These are phyloP conservation scores for Diaporthe vaccinii DNA, from an alignment of 2,329 filamentous ascomycete species.

Conservation along the genomic window DNA sequence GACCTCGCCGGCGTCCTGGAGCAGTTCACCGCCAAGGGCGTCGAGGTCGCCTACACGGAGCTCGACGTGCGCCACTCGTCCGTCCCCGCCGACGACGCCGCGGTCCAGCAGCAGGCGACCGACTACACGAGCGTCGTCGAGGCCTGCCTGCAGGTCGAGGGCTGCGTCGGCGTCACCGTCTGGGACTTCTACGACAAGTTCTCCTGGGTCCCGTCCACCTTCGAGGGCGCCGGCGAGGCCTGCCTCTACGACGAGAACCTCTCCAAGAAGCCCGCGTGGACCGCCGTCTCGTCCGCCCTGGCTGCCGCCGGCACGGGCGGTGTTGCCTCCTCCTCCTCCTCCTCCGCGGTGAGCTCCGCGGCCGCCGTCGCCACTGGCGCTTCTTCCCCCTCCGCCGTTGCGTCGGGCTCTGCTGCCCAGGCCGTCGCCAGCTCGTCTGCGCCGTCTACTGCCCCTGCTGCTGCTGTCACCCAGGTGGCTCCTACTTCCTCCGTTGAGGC, in stretches of 20 bases:
- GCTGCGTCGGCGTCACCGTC: conserved; percentile 58
- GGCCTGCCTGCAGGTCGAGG: conserved; percentile 52
- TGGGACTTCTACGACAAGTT: conserved; percentile 60
- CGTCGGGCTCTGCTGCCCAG: conserved; percentile 10
- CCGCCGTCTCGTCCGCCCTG: conserved; percentile 52
- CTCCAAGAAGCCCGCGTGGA: conserved; percentile 56
- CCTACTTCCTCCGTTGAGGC: conserved; percentile 8
- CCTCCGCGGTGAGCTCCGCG: conserved; percentile 16
- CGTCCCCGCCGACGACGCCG: conserved; percentile 56
- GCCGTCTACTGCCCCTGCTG: not conserved
- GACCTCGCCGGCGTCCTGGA: conserved; percentile 60
- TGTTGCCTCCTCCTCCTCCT: conserved; percentile 30
- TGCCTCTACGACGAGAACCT: conserved; percentile 54
- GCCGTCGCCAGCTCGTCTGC: not conserved
- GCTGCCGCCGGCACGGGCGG: conserved; percentile 48
- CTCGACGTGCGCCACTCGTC: conserved; percentile 66
- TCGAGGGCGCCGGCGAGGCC: conserved; percentile 54
- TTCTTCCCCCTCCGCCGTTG: not conserved
- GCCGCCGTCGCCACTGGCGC: conserved; percentile 17
- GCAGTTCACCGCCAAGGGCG: conserved; percentile 63
- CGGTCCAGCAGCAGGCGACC: conserved; percentile 59
- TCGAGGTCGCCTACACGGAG: conserved; percentile 74
- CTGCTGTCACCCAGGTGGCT: not conserved
- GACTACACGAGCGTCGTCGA: conserved; percentile 58
- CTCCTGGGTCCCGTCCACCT: conserved; percentile 55